Percentiles rank a stretch among this genome's conserved stretches.
These are phyloP conservation scores for Myxozyma udenii DNA, from an alignment of 805 yeast genomes.

Conservation along the genomic window DNA sequence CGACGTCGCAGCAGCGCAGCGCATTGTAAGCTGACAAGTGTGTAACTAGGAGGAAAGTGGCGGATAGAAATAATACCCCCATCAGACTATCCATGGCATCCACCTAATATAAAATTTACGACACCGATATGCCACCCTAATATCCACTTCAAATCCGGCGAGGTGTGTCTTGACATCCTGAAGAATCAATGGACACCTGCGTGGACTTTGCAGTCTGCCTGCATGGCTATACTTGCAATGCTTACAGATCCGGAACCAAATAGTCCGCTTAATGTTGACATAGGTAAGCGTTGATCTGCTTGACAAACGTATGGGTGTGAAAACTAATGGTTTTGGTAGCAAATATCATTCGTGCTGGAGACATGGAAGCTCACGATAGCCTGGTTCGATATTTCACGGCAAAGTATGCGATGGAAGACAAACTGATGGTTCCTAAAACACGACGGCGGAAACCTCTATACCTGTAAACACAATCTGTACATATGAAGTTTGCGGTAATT, in stretches of 20 bases:
- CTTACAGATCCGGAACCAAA: conserved; percentile 41
- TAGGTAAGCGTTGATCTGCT: conserved; percentile 35
- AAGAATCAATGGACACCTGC: conserved; percentile 42
- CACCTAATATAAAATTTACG: conserved; percentile 49
- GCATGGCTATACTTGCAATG: conserved; percentile 40
- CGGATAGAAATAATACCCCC: conserved; percentile 43
- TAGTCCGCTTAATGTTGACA: conserved; percentile 42
- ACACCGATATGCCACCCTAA: conserved; percentile 41
- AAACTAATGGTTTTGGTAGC: conserved; percentile 1
- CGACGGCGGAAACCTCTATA: not conserved
- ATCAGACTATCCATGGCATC: conserved; percentile 46
- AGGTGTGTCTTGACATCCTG: conserved; percentile 41
- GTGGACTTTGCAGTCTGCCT: conserved; percentile 41
- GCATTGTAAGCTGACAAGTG: conserved; percentile 34
- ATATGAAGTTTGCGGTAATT: no score
- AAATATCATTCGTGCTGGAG: conserved; percentile 37
- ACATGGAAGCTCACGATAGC: conserved; percentile 33
- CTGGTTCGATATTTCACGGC: conserved; percentile 35
- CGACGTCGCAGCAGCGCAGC: not conserved
- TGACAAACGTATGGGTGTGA: no score
- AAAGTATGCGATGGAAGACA: conserved; percentile 23
- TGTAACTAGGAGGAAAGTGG: conserved; percentile 52
- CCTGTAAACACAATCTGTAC: no score
- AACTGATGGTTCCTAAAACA: not conserved
- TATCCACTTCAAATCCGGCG: conserved; percentile 41